Evolutionary conservation across 2,329 filamentous ascomycete genomes (phyloP), one percentile per base, ranked within the genome.

Genomic region (Colletotrichum euphorbiae): DNA sequence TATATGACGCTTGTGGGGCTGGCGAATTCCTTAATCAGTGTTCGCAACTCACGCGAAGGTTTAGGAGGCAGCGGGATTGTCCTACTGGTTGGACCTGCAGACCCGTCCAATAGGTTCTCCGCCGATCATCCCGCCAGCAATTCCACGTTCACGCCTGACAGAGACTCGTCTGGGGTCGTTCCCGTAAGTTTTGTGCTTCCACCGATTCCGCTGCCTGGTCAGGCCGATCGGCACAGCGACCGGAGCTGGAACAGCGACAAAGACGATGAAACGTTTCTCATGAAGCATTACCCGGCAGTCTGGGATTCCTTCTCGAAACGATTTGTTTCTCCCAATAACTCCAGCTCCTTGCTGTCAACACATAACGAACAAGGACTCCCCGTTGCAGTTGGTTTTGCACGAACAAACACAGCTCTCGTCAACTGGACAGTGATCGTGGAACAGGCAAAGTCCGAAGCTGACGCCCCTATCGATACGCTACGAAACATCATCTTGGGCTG

Each of bases 361-460:
- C 83, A 77, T 8, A 97, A 97, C 72, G 93, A 97, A 73, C 83
- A 93, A 70, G 86, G 86, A 0, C 77, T 85, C 9, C 76, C 80
- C 4, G 93, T 98, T 1, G 91, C 93, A 11, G 90, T 94, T n/a
- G 94, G 94, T 21, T 95, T 90, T 74, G 92, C 93, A 7, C 84
- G 91, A 11, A 89, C 92, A 0, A 84, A 87, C 60, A 93, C 85
- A 5, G 76, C 80, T 0, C 80, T 97, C 59, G 92, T 92, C 7
- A 88, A 95, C 74, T 98, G 94, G 94, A 89, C 92, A 5, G 81
- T 98, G 3, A 74, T 97, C 2, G 87, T 97, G 1, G 94, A 97
- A 76, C 90, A 96, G 77, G 83, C 88, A 2, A 88, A 89, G 70
- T 77, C 77, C 21, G 94, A 97, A 78, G 93, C 94, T 0, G 94